phyloP scores from a whole-genome alignment of 805 yeast genomes.

The Kodamaea kakaduensis region DNA sequence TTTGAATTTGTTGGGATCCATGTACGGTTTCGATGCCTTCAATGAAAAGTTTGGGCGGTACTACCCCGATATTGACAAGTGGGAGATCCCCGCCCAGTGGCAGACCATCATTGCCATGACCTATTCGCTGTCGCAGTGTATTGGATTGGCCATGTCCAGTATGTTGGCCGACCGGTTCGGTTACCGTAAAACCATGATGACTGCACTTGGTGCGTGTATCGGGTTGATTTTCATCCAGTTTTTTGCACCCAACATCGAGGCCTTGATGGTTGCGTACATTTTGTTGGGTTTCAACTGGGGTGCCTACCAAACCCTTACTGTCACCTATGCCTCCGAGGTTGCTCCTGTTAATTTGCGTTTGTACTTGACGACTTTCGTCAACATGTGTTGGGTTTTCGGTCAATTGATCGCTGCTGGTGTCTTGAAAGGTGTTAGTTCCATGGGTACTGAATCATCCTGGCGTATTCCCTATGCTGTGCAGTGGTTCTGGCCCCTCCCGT shows the following conservation, averaged over 20 bases:
- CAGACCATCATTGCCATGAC: constrained; percentile 36
- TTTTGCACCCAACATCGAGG: constrained; percentile 39
- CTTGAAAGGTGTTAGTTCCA: constrained; percentile 30
- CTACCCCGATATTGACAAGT: constrained; percentile 23
- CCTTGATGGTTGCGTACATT: constrained; percentile 41
- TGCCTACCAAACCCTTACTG: constrained; percentile 46
- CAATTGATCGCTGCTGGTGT: constrained; percentile 54
- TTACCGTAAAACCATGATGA: constrained; percentile 35
- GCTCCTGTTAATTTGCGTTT: constrained; percentile 49
- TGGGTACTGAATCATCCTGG: constrained; percentile 35
- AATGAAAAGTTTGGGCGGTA: constrained; percentile 30
- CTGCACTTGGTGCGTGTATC: constrained; percentile 24
- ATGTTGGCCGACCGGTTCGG: constrained; percentile 44
- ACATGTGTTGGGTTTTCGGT: constrained; percentile 54
- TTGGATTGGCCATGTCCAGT: constrained; percentile 46
- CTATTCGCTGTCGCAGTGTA: constrained; percentile 29
- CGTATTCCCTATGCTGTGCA: constrained; percentile 41
- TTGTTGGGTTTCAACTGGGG: constrained; percentile 53
- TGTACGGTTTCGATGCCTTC: constrained; percentile 35
- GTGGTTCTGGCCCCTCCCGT: constrained; percentile 37
- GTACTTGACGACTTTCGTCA: constrained; percentile 47
- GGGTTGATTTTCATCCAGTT: constrained; percentile 45
- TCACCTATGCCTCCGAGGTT: constrained; percentile 54
- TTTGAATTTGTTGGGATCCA: constrained; percentile 33
- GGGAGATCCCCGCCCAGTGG: constrained; percentile 40